Base-by-base conservation (phyloP, 2,329 filamentous ascomycete genomes). In the Trichoderma endophyticum region DNA sequence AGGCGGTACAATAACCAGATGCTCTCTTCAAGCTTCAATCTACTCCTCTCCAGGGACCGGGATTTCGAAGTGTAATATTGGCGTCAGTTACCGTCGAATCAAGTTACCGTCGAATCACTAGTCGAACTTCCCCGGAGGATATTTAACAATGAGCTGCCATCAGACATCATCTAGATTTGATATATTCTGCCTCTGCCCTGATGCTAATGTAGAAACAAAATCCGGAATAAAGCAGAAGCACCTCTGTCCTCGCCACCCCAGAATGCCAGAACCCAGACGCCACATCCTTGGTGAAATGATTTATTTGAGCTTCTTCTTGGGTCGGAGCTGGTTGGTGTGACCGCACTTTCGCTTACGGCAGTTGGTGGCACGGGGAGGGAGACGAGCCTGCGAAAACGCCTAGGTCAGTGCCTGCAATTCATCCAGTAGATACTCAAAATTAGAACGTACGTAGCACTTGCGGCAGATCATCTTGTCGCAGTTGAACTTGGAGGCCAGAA, bases 391-490 rank as follows among this genome's bases (percentile, higher is more conserved):
- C 90, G 73, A 61, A 57, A 12, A 56, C 3, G 14, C 24, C 15
- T 6, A 21, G 6, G n/a, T 63, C 75, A 70, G 66, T 57, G 11
- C 21, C 30, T 51, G 26, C 3, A 7, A 18, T 12, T 26, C 1
- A 15, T 48, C 48, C 11, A 14, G 21, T 7, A 6, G 48, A 54
- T 24, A 54, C 11, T 54, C 9, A 12, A 24, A 24, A 14, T 24
- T 54, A 6, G 11, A 24, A 91, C 92, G 80, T 91, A 96, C 94
- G 87, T 98, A 98, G 93, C 96, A 99, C 93, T 99, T 98, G 90
- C 96, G 95, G 94, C 96, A 98, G 87, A 98, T 97, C 92, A 95
- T 95, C 92, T 98, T 98, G 80, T 98, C 96, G 93, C 95, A 98
- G 92, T 99, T 98, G 91, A 97, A 98, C 91, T 98, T 98, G 89